phyloP scores from a whole-genome alignment of 2,329 filamentous ascomycete genomes.

The Microsporum canis region DNA sequence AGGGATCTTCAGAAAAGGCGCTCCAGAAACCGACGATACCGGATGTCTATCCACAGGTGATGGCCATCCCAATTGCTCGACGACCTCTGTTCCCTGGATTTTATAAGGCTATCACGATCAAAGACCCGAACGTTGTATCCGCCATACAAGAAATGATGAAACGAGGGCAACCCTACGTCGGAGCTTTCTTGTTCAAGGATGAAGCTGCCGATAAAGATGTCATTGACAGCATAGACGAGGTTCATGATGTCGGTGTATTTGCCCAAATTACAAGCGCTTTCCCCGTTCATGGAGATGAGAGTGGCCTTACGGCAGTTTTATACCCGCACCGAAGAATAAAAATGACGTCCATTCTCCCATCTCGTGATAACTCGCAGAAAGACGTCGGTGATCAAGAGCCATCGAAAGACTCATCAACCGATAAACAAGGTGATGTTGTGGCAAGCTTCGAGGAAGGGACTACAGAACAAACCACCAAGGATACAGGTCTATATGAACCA shows the following conservation, averaged over 20 bases:
- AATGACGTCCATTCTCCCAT: slow-evolving; percentile 70
- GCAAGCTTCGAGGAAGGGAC: slow-evolving; percentile 87
- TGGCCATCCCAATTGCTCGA: slow-evolving; percentile 92
- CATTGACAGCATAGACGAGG: slow-evolving; percentile 79
- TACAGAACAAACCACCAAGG: slow-evolving; percentile 45
- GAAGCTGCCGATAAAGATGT: slow-evolving; percentile 88
- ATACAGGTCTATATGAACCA: slow-evolving; percentile 61
- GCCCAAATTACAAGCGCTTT: slow-evolving; percentile 96
- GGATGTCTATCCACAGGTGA: slow-evolving; percentile 92
- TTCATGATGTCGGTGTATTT: slow-evolving; percentile 93
- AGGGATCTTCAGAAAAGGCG: slow-evolving; percentile 56
- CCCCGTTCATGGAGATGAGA: slow-evolving; percentile 69
- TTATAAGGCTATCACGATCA: slow-evolving; percentile 96
- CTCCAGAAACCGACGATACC: slow-evolving; percentile 82
- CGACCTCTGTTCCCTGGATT: slow-evolving; percentile 92
- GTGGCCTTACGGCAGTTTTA: slow-evolving; percentile 78
- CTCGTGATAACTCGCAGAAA: slow-evolving; percentile 34
- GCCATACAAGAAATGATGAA: slow-evolving; percentile 96
- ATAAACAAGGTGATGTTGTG: slow-evolving; percentile 86
- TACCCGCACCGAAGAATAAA: slow-evolving; percentile 94
- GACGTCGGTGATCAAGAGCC: slow-evolving; percentile 25
- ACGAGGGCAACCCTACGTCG: slow-evolving; percentile 91
- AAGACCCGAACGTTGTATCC: slow-evolving; percentile 77
- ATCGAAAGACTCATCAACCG: slow-evolving; percentile 40
- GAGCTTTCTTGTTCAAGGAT: slow-evolving; percentile 93